A percentile compares a stretch with the other conserved stretches of the same genome.
These are phyloP conservation scores for Colletotrichum gloeosporioides DNA, from an alignment of 2,329 filamentous ascomycete species.

Conservation along the genomic window DNA sequence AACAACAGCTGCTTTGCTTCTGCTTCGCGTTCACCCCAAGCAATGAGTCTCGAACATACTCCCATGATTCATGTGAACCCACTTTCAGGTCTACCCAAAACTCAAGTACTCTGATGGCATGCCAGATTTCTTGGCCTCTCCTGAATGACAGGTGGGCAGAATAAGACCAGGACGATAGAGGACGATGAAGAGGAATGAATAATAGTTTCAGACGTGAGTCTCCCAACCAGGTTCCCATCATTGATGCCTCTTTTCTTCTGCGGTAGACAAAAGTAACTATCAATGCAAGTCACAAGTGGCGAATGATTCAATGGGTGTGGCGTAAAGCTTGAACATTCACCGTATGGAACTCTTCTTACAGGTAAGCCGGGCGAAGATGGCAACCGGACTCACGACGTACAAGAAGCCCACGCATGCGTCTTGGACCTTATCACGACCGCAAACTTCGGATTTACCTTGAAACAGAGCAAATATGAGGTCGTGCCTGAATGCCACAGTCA, in stretches of 20 bases:
- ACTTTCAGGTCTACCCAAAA: not conserved
- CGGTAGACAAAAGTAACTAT: not conserved
- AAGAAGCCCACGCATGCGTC: rapidly evolving
- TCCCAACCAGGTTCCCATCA: rapidly evolving
- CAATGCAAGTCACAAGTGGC: not conserved
- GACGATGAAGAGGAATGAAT: not conserved
- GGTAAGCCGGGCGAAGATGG: not conserved
- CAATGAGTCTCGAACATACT: not conserved
- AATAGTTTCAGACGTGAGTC: not conserved
- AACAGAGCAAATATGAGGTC: not conserved
- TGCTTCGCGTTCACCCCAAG: not conserved
- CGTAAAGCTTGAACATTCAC: not conserved
- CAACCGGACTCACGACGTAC: not conserved
- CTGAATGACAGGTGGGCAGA: rapidly evolving
- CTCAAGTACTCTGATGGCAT: not conserved
- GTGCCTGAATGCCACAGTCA: not conserved
- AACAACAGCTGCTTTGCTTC: not conserved
- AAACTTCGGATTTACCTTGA: rapidly evolving
- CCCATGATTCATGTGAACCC: rapidly evolving
- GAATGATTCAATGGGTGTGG: not conserved
- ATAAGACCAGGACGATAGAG: not conserved
- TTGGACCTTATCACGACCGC: not conserved
- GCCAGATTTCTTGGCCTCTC: rapidly evolving
- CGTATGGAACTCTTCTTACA: rapidly evolving
- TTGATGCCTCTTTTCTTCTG: not conserved